Evolutionary conservation across 1,139 yeast genomes (phyloP), one percentile per base, ranked within the genome.

Genomic region (Citeromyces siamensis): DNA sequence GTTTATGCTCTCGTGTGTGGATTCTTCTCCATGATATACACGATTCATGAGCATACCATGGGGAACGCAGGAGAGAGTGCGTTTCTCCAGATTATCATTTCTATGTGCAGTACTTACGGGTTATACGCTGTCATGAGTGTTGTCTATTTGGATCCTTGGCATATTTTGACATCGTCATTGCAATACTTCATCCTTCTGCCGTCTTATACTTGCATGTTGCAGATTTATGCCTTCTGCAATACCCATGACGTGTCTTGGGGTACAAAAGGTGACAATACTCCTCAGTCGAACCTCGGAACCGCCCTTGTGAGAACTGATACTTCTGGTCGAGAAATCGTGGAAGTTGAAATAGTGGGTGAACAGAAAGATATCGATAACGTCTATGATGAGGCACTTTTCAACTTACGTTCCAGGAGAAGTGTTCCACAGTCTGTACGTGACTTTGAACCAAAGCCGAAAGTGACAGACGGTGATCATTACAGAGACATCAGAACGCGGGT

Each of bases 211-310:
- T 84, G 95, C 59, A 81, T 95, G 1, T 64, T 86, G 43, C 96
- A 86, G 57, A 84, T 86, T 40, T 86, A 84, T 60, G 95, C 97
- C 1, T 84, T 85, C 56, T 86, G 97, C 60, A 86, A 86, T 53
- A 85, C 95, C 4, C 95, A 86, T 59, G 96, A 86, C 64, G 94
- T 86, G 37, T 81, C 95, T 0, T 88, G 96, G 96, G 96, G 96
- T 58, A 88, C 96, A 1, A 86, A 86, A 54, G 96, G 96, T 46
- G 95, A 88, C 43, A 82, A 80, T 45, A 32, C 22, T 14, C 81
- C 78, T 35, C 67, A 75, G 12, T 75, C 75, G 48, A 75, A 70
- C 39, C 60, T 78, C 38, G 82, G 85, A 34, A 67, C 73, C 19
- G 86, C 84, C 10, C 75, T 78, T 8, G 73, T 72, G 40, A 68